Base-by-base conservation (phyloP, 2,329 filamentous ascomycete genomes). In the Xylariaceae sp. region DNA sequence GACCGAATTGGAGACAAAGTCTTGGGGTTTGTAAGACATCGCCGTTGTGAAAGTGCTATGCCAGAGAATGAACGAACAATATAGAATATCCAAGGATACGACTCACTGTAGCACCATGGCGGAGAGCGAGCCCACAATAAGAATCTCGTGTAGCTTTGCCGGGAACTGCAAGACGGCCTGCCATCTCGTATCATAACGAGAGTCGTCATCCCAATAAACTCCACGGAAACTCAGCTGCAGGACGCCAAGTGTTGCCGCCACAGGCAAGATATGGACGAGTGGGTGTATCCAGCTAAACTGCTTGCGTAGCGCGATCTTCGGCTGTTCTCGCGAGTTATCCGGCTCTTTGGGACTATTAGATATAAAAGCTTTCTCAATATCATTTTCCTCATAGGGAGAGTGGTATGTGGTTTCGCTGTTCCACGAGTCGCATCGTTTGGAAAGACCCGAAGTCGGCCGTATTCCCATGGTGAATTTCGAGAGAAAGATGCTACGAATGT, bases 71-170 rank as follows among this genome's bases (percentile, higher is more conserved):
- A n/a, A n/a, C n/a, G n/a, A n/a, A n/a, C n/a, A n/a, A n/a, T n/a
- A n/a, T n/a, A 21, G 2, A 45, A 17, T 6, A 11, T 6, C 2
- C 16, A 40, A 21, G 24, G 31, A 6, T 7, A 19, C 7, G 26
- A 44, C 56, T 56, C 21, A 60, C 57, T 60, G 57, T 14, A 60
- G 28, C 6, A 56, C 53, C 34, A 60, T 56, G 9, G 57, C 57
- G 23, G 57, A 60, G 4, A 60, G 37, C 9, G 57, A 60, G 12
- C 47, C 48, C 8, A 60, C 53, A 9, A 56, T 46, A 1, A 60
- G 41, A 3, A 56, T 56, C 44, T 60, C 57, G 24, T 56, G 57
- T 2, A 60, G 12, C 24, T 60, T 60, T 3, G 57, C 57, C 2
- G 53, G 57, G 26, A 56, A 56, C 37, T 60, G 57, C 28, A 60